Conservation (phyloP, 441 rosid species). For the Arabidopsis lyrata region DNA sequence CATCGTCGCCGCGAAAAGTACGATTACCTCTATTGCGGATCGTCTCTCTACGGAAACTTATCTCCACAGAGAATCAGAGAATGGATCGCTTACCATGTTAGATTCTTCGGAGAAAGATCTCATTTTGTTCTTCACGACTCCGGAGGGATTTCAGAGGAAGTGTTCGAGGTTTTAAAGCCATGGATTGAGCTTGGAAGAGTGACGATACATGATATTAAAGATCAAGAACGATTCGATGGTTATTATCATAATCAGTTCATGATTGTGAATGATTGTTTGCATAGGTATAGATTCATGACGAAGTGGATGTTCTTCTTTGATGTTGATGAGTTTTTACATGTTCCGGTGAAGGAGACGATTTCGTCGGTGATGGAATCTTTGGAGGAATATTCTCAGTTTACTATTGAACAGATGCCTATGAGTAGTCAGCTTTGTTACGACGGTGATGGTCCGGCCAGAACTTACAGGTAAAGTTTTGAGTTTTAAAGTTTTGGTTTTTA, state of each 20-base stretch:
- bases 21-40: constrained; percentile 86
- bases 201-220: constrained; percentile 74
- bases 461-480: constrained; percentile 57
- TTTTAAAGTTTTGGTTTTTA: constrained; percentile 1
- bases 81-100: constrained; percentile 83
- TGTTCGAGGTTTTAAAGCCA: constrained; percentile 75
- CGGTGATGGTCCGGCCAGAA: constrained; percentile 62
- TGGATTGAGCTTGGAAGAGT: constrained; percentile 92
- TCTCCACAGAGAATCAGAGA: constrained; percentile 84
- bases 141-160: constrained; percentile 78
- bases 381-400: constrained; percentile 66
- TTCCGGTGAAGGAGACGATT: constrained; percentile 60
- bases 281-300: constrained; percentile 66
- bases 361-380: constrained; percentile 69
- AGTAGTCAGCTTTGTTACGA: constrained; percentile 67
- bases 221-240: constrained; percentile 88
- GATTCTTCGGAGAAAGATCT: constrained; percentile 72
- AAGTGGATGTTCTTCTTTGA: constrained; percentile 94
- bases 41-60: constrained; percentile 75
- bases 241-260: constrained; percentile 92
- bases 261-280: constrained; percentile 92
- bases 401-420: constrained; percentile 92
- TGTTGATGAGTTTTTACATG: constrained; percentile 76
- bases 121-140: constrained; percentile 92
- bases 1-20: constrained; percentile 52